phyloP scores from a whole-genome alignment of 805 yeast species.

The Candida nonsorbophila region DNA sequence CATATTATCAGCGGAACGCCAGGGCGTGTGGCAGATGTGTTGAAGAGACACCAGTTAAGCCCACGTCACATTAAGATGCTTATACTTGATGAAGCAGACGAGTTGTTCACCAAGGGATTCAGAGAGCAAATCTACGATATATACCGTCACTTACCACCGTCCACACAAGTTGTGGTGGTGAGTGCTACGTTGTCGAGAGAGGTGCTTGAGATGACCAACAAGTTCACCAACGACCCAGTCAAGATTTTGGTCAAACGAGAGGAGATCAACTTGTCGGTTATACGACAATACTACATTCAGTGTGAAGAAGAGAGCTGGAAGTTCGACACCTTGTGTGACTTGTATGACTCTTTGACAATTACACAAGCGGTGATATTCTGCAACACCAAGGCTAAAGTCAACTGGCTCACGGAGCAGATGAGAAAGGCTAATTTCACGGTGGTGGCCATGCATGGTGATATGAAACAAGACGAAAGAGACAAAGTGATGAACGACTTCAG shows the following conservation, averaged over 20 bases:
- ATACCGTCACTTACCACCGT: slow-evolving; percentile 75
- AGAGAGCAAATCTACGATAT: slow-evolving; percentile 93
- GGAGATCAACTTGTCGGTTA: slow-evolving; percentile 90
- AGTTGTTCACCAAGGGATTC: slow-evolving; percentile 87
- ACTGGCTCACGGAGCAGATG: slow-evolving; percentile 79
- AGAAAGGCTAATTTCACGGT: slow-evolving; percentile 82
- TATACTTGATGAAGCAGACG: slow-evolving; percentile 96
- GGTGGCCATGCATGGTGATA: slow-evolving; percentile 94
- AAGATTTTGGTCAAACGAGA: slow-evolving; percentile 93
- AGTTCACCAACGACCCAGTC: slow-evolving; percentile 90
- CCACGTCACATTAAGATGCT: slow-evolving; percentile 81
- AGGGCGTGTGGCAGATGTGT: slow-evolving; percentile 89
- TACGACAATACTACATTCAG: slow-evolving; percentile 84
- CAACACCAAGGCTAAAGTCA: slow-evolving; percentile 93
- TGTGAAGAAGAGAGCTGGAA: slow-evolving; percentile 93
- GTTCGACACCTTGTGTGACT: slow-evolving; percentile 89
- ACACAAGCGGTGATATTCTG: slow-evolving; percentile 98
- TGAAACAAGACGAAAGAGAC: slow-evolving; percentile 94
- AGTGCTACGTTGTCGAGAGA: slow-evolving; percentile 93
- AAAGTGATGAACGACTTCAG: slow-evolving; percentile 94
- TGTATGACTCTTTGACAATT: slow-evolving; percentile 90
- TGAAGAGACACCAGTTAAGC: slow-evolving; percentile 71
- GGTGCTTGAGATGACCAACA: slow-evolving; percentile 85
- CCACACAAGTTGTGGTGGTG: slow-evolving; percentile 88
- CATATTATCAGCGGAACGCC: slow-evolving; percentile 97